A percentile compares a stretch with the other conserved stretches of the same genome.
Evolutionary conservation across 495 filamentous ascomycete genomes (phyloP).

Genomic region (Patellaria atrata): DNA sequence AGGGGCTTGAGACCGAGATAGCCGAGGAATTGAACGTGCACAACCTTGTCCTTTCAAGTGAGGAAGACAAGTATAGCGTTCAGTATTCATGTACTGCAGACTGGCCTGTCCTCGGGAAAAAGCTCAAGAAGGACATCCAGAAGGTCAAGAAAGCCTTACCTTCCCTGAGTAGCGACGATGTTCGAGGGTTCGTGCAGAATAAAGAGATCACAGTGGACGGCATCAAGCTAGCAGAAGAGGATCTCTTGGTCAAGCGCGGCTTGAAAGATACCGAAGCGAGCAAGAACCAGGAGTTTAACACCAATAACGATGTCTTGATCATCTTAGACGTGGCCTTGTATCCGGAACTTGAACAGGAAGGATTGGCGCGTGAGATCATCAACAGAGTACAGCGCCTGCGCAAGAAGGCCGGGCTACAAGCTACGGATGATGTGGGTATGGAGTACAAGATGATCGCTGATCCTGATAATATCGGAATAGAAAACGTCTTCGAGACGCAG

Average conservation of each 20-base stretch:
- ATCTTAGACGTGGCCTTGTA: slow-evolving; percentile 65
- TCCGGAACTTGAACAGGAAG: slow-evolving; percentile 60
- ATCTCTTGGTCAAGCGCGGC: slow-evolving; percentile 70
- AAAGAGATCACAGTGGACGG: slow-evolving; percentile 69
- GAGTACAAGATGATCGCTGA: slow-evolving; percentile 63
- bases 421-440: slow-evolving; percentile 80
- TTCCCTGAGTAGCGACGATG: slow-evolving; percentile 59
- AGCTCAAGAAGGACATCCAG: slow-evolving; percentile 82
- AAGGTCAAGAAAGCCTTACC: slow-evolving; percentile 87
- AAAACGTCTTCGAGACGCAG: slow-evolving; percentile 57
- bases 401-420: slow-evolving; percentile 65
- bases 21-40: slow-evolving; percentile 81
- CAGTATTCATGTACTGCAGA: slow-evolving; percentile 80
- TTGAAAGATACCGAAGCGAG: slow-evolving; percentile 52
- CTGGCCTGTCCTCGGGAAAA: slow-evolving; percentile 91
- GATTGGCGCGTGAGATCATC: slow-evolving; percentile 66
- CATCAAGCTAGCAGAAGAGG: slow-evolving; percentile 63
- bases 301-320: slow-evolving; percentile 67
- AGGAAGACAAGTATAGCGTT: slow-evolving; percentile 83
- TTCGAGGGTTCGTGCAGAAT: slow-evolving; percentile 53
- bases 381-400: slow-evolving; percentile 68
- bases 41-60: slow-evolving; percentile 68
- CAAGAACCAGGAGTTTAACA: slow-evolving; percentile 67
- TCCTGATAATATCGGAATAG: slow-evolving; percentile 62
- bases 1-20: slow-evolving; percentile 71